These are phyloP conservation scores for Saccharomycopsis fodiens DNA, from an alignment of 805 yeast genomes.

Conservation along the genomic window DNA sequence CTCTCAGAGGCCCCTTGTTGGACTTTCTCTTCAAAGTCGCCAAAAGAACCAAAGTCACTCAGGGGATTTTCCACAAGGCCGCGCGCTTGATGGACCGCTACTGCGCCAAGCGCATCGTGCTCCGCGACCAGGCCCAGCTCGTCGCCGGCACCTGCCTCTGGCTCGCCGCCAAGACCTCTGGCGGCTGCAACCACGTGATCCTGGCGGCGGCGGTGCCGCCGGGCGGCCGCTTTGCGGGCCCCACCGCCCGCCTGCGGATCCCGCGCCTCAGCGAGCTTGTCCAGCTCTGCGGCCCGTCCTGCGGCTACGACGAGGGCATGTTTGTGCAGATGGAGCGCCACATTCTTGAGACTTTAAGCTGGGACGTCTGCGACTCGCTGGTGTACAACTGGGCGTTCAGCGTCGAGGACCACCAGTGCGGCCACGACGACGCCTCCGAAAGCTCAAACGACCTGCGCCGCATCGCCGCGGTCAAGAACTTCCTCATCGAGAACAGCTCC, in stretches of 20 bases:
- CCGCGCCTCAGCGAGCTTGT: slow-evolving; percentile 70
- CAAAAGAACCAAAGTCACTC: slow-evolving; percentile 53
- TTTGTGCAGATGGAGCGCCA: slow-evolving; percentile 77
- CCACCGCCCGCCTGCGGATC: slow-evolving; percentile 66
- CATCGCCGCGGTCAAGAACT: slow-evolving; percentile 17
- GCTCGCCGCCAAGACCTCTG: slow-evolving; percentile 83
- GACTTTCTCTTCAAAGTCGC: slow-evolving; percentile 75
- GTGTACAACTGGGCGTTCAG: slow-evolving; percentile 36
- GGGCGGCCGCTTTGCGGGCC: slow-evolving; percentile 59
- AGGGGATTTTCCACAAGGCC: slow-evolving; percentile 60
- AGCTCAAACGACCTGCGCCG: slow-evolving; percentile 11
- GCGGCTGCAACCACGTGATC: slow-evolving; percentile 64
- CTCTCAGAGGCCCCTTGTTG: slow-evolving; percentile 64
- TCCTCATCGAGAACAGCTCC: slow-evolving; percentile 15
- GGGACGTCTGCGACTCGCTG: slow-evolving; percentile 57
- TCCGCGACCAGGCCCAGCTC: slow-evolving; percentile 80
- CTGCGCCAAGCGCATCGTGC: slow-evolving; percentile 78
- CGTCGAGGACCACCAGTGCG: slow-evolving; percentile 43
- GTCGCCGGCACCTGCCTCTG: slow-evolving; percentile 89
- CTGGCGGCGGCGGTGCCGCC: slow-evolving; percentile 40
- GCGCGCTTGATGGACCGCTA: slow-evolving; percentile 82
- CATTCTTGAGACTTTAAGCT: slow-evolving; percentile 59
- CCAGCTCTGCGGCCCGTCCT: slow-evolving; percentile 57
- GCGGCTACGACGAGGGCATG: slow-evolving; percentile 54
- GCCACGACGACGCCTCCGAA: slow-evolving; percentile 36